Base-by-base conservation (phyloP, 139 green algal species). In the Chlorella sp. region DNA sequence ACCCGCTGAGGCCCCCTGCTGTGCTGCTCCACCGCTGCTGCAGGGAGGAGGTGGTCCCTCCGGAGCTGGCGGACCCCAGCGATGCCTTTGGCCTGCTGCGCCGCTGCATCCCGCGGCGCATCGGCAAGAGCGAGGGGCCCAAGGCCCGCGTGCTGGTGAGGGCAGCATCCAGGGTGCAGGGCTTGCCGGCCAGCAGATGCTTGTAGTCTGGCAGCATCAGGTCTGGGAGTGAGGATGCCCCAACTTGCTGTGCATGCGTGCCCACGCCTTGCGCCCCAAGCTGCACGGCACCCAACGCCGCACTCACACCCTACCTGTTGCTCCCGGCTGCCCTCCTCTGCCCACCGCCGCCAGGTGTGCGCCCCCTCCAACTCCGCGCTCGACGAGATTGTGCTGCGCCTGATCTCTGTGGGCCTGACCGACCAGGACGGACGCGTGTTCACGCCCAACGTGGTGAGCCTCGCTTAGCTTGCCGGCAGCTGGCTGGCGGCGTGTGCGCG, bases 311-410 rank as follows among this genome's bases (percentile, higher is more conserved):
- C 43, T 2, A 41, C 43, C 24, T 30, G 26, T 19, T 5, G 19
- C 43, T 43, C 44, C 73, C 43, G 41, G 7, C 19, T 36, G 54
- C 69, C 3, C 38, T 2, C 73, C 32, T 13, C 8, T 69, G 16
- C 41, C 13, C 41, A 36, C 90, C 34, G 70, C 90, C 48, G 20
- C 40, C 80, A 85, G 70, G 94, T 99, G 38, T 98, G 96, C 80
- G 96, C 96, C n/a, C 96, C 96, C 20, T 96, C 91, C 73, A 99
- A 99, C 90, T 91, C 89, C 22, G 96, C 96, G 0, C 89, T 98
- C 60, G 96, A 99, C 81, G 96, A 98, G 90, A 93, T 99, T 73
- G 90, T 97, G 43, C 86, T 95, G 56, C 90, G 95, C 8, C 81
- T 96, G 14, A 79, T 95, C 54, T 40, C 85, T 13, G 58, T 75